Evolutionary conservation across 2,329 filamentous ascomycete species (phyloP), one percentile per base, ranked within the genome.

Genomic region (Aotearoamyces nothofagi): DNA sequence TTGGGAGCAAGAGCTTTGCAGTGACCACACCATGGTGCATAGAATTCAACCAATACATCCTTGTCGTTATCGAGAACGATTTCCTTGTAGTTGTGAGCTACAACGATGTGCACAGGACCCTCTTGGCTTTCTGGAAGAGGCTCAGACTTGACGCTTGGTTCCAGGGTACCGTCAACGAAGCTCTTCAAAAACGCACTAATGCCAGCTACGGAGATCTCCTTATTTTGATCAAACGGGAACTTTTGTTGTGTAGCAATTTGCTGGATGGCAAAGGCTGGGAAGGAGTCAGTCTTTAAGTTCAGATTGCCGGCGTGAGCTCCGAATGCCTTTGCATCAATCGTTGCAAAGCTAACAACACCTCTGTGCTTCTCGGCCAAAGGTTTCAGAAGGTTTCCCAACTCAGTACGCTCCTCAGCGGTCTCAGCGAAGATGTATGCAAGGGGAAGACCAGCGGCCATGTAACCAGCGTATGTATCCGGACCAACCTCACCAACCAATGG

Each of bases 1-100:
- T 93, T 78, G 48, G 90, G 90, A 33, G 90, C 87, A 38, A 98
- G 78, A 57, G 74, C 86, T 73, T 96, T 96, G 82, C 90, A 98
- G 73, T 98, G 90, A 46, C 90, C 90, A 56, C 90, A 98, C 90
- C 90, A 98, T 40, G 90, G 90, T 35, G 90, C 90, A 63, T 98
- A 98, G 66, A 93, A 96, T 66, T 98, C 90, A 40, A 98, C 61
- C 42, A 98, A 71, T 34, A 98, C 90, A 57, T 98, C 90, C 78
- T 96, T 96, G 53, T 77, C 68, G 56, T 92, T 78, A 52, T 98
- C 78, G 32, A 94, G 69, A 49, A 98, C 86, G 43, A 96, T 61
- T 5, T 92, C 69, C 39, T 93, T 67, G 69, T 94, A 98, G 62
- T 70, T 87, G 63, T 92, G 80, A 54, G 87, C 90, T 33, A 98